phyloP scores from a whole-genome alignment of 108 stramenopile species.

The Stephanodiscus minutulus region DNA sequence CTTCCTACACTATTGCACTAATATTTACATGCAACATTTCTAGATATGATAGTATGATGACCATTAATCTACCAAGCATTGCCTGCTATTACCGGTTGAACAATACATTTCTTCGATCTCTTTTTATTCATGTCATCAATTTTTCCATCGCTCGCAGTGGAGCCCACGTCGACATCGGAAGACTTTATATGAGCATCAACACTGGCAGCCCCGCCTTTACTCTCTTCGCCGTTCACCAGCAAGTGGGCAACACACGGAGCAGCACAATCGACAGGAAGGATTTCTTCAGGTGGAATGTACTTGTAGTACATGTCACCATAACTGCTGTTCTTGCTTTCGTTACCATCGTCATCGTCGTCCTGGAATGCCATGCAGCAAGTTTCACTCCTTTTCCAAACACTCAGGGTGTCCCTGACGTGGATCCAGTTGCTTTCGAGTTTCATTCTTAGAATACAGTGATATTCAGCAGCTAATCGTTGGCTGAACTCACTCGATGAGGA shows the following conservation, averaged over 20 bases:
- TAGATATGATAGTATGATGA: background rate
- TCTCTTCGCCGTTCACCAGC: conserved; percentile 8
- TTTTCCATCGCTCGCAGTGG: conserved; percentile 9
- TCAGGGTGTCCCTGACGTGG: conserved; percentile 77
- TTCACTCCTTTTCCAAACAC: conserved; percentile 87
- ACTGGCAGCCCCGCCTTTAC: background rate
- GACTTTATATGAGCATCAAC: background rate
- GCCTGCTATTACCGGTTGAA: conserved; percentile 9
- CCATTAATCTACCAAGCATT: conserved; percentile 29
- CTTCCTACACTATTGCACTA: background rate
- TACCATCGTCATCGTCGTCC: conserved; percentile 58
- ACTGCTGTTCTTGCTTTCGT: conserved; percentile 34
- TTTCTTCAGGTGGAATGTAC: conserved; percentile 78
- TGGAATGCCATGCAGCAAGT: conserved; percentile 72
- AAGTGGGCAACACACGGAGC: conserved; percentile 58
- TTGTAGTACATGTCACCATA: conserved; percentile 74
- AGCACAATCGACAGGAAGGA: conserved; percentile 62
- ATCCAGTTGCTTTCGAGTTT: conserved; percentile 75
- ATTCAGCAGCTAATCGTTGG: conserved; percentile 71
- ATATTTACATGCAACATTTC: no score
- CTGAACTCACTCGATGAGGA: conserved; percentile 80
- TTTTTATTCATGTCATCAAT: background rate
- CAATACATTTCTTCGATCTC: conserved; percentile 3
- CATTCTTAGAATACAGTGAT: conserved; percentile 82
- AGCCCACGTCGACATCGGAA: conserved; percentile 1